phyloP scores from a whole-genome alignment of 2,329 filamentous ascomycete species.

The Beauveria rudraprayagi region DNA sequence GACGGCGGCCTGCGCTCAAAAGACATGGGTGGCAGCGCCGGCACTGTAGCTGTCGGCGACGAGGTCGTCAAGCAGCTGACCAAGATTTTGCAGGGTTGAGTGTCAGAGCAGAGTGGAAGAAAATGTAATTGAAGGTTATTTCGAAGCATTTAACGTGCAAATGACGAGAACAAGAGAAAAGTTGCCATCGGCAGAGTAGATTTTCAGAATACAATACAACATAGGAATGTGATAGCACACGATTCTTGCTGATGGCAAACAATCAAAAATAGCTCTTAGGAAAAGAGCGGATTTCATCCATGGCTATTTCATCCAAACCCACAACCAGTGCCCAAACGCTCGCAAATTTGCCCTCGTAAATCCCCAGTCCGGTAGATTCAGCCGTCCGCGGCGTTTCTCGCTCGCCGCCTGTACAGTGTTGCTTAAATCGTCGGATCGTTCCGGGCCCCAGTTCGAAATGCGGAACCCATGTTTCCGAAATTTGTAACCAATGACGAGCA shows the following conservation, averaged over 20 bases:
- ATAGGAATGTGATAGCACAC: too few species aligned
- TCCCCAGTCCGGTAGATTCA: slow-evolving; percentile 27
- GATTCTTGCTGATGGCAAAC: too few species aligned
- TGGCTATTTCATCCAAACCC: slow-evolving; percentile 29
- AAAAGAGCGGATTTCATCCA: too few species aligned
- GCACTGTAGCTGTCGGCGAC: slow-evolving; percentile 69
- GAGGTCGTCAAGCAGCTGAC: slow-evolving; percentile 65
- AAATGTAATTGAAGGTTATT: too few species aligned
- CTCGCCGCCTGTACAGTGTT: slow-evolving; percentile 29
- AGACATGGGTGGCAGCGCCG: slow-evolving; percentile 73
- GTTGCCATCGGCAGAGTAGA: too few species aligned
- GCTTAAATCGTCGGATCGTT: slow-evolving; percentile 28
- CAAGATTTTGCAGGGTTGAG: slow-evolving; percentile 48
- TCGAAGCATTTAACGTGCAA: too few species aligned
- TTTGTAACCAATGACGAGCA: slow-evolving; percentile 31
- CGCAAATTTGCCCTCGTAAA: slow-evolving; percentile 24
- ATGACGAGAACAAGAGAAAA: too few species aligned
- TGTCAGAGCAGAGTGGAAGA: too few species aligned
- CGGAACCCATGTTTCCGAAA: slow-evolving; percentile 27
- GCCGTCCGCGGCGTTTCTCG: slow-evolving; percentile 25
- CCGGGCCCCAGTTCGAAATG: slow-evolving; percentile 26
- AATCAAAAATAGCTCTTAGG: too few species aligned
- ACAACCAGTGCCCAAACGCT: slow-evolving; percentile 26
- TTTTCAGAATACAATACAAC: too few species aligned
- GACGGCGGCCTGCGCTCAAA: slow-evolving; percentile 71